These are phyloP conservation scores for Myxozyma nipponensis DNA, from an alignment of 805 yeast species.

Conservation along the genomic window DNA sequence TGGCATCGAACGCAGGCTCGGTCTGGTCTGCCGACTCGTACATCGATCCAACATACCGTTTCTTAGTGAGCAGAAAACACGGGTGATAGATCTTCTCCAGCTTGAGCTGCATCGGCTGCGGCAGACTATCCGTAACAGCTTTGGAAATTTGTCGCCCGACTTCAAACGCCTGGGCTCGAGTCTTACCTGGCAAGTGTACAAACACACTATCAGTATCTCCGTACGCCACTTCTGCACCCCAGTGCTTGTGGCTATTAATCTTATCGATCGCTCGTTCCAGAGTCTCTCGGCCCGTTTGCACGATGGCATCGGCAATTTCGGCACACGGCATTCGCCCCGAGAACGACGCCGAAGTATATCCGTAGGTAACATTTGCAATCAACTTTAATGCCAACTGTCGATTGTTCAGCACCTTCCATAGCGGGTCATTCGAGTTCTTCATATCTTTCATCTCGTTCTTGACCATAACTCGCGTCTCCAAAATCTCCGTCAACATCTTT, in stretches of 20 bases:
- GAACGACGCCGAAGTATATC: constrained; percentile 90
- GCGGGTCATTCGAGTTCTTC: constrained; percentile 32
- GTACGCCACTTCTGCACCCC: constrained; percentile 92
- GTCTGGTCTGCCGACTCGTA: constrained; percentile 57
- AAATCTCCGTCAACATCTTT: constrained; percentile 76
- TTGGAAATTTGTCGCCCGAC: constrained; percentile 70
- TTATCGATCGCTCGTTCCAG: constrained; percentile 56
- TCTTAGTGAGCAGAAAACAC: constrained; percentile 74
- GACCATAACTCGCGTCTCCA: constrained; percentile 74
- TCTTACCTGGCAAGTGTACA: constrained; percentile 81
- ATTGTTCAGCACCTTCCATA: constrained; percentile 57
- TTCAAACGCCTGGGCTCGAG: constrained; percentile 69
- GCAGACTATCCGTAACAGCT: constrained; percentile 59
- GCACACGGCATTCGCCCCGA: constrained; percentile 98
- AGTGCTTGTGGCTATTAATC: constrained; percentile 56
- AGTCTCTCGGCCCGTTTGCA: constrained; percentile 84
- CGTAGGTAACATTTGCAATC: constrained; percentile 93
- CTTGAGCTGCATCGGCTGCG: constrained; percentile 76
- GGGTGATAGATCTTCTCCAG: constrained; percentile 94
- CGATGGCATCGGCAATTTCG: constrained; percentile 92
- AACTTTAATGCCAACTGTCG: constrained; percentile 83
- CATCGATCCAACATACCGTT: constrained; percentile 84
- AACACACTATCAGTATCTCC: constrained; percentile 96
- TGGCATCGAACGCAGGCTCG: constrained; percentile 80
- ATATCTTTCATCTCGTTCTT: constrained; percentile 62